phyloP scores from a whole-genome alignment of 305 asterid species.

The Rubia tinctorum region DNA sequence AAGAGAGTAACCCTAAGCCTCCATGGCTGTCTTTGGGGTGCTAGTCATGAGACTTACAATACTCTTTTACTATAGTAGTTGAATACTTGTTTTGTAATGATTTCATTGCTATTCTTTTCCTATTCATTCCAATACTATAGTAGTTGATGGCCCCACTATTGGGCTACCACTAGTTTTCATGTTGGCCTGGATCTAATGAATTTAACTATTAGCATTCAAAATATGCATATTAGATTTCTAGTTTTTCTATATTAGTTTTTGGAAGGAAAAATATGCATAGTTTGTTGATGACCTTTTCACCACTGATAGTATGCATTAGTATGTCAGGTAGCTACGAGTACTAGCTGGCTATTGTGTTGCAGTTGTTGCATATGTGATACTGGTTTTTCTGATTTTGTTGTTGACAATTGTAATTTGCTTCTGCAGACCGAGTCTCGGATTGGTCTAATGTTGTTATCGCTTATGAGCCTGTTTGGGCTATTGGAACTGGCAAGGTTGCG shows the following conservation, averaged over 20 bases:
- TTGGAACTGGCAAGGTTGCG: slow-evolving; percentile 99
- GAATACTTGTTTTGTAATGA: no score
- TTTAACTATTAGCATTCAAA: background rate
- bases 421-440: slow-evolving; percentile 60
- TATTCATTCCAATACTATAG: no score
- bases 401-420: slow-evolving; percentile 11
- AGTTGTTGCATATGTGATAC: background rate
- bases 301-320: background rate
- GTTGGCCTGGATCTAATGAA: background rate
- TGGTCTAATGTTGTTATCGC: slow-evolving; percentile 92
- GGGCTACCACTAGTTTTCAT: background rate
- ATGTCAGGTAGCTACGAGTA: background rate
- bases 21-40: no score
- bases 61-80: no score
- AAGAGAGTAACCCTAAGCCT: no score
- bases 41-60: no score
- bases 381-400: background rate
- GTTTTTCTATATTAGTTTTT: background rate
- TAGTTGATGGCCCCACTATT: background rate
- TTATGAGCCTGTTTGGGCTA: slow-evolving; percentile 99
- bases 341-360: background rate
- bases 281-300: background rate
- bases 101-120: no score
- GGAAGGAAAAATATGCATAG: background rate
- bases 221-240: background rate